These are phyloP conservation scores for Claviceps sp. DNA, from an alignment of 2,329 filamentous ascomycete species.

Conservation along the genomic window DNA sequence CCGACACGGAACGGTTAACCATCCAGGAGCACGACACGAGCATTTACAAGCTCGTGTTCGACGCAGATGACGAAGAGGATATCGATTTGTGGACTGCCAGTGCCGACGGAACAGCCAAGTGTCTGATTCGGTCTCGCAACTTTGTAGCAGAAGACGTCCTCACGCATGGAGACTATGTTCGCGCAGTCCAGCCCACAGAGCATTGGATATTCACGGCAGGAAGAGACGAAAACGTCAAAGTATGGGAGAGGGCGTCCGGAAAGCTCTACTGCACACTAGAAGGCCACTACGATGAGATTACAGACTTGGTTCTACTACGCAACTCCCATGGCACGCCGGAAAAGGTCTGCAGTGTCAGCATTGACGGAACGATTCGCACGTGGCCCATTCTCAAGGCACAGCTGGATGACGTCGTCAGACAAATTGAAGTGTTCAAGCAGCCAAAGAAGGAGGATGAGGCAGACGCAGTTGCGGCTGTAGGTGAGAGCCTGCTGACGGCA, in stretches of 20 bases:
- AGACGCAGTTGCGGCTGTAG: slow-evolving; percentile 28
- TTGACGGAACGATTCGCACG: slow-evolving; percentile 75
- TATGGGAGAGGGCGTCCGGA: slow-evolving; percentile 70
- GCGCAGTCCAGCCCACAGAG: slow-evolving; percentile 62
- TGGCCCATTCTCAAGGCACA: slow-evolving; percentile 61
- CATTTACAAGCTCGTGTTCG: slow-evolving; percentile 69
- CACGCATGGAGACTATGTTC: slow-evolving; percentile 78
- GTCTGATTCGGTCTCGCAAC: slow-evolving; percentile 52
- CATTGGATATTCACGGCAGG: slow-evolving; percentile 79
- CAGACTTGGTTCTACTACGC: slow-evolving; percentile 54
- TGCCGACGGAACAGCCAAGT: slow-evolving; percentile 78
- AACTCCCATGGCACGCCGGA: slow-evolving; percentile 22
- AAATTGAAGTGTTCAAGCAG: slow-evolving; percentile 32
- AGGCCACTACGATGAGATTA: slow-evolving; percentile 91
- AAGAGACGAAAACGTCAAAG: slow-evolving; percentile 77
- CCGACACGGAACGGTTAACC: slow-evolving; percentile 30
- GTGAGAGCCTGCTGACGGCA: slow-evolving; percentile 51
- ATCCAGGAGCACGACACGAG: slow-evolving; percentile 82
- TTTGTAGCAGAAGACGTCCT: slow-evolving; percentile 64
- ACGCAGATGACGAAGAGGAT: slow-evolving; percentile 42
- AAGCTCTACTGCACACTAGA: slow-evolving; percentile 60
- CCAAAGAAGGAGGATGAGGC: slow-evolving; percentile 27
- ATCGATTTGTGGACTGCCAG: slow-evolving; percentile 86
- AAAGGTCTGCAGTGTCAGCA: slow-evolving; percentile 65
- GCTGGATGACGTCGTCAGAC: slow-evolving; percentile 35